Base-by-base conservation (phyloP, 176 grass and related monocot species). In the Eleusine coracana region DNA sequence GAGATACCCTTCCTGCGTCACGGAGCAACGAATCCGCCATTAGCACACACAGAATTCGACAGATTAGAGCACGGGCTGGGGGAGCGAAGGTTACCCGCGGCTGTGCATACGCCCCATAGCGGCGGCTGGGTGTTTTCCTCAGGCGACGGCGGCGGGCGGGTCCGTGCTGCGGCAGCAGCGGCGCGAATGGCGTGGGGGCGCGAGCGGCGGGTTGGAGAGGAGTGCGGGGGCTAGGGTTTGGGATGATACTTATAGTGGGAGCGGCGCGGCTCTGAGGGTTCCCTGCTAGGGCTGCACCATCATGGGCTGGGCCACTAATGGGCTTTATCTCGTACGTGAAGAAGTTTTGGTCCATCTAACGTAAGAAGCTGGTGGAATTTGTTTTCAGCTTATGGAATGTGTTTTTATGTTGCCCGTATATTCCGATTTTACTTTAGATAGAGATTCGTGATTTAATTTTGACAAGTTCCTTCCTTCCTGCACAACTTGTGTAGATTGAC, bases 41-140 rank as follows among this genome's bases (percentile, higher is more conserved):
- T 58, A 89, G 88, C 44, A 14, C 21, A 29, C 66, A 65, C 16
- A 12, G 7, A 74, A 83, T 69, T 66, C 41, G 69, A 10, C 10
- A 37, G 20, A 31, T 5, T 28, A 20, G 9, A 60, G 68, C 10
- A 25, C 2, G 1, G 5, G 40, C 8, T 2, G 0, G 13, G 17
- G 21, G 17, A 7, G 5, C 3, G 5, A 21, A n/a, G 14, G 3
- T 81, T 89, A 92, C 91, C 94, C 91, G 73, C 84, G 84, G 83
- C 94, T 97, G 84, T 97, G 94, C 94, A 97, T 97, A 58, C 94
- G 94, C 65, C 94, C 94, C 94, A 97, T 97, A 89, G 87, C 37
- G 71, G 74, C 75, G 81, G 56, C 51, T 81, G 71, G 40, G 79
- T 9, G 67, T 78, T 49, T 44, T 37, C 49, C 83, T 68, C 83